Evolutionary conservation across 257 asterid genomes (phyloP), one percentile per base, ranked within the genome.

Genomic region (Solanum stenotomum): DNA sequence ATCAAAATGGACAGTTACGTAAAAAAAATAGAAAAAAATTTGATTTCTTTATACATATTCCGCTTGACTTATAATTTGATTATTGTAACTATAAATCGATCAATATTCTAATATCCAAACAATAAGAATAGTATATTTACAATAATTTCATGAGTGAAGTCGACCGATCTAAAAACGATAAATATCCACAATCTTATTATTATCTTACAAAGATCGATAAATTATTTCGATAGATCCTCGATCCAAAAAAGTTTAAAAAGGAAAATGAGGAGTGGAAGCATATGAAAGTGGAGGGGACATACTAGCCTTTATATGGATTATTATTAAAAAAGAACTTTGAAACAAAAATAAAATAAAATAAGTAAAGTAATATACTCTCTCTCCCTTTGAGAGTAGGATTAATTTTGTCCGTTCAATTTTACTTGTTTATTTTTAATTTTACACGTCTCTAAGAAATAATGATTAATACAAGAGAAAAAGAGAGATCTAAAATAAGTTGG

Each of bases 141-240:
- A 6, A 56, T 56, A 56, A 56, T 56, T 8, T 20, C n/a, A 56
- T 56, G 18, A 56, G 4, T 49, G 4, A 20, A 56, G 10, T 56
- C n/a, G 1, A 56, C 0, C 4, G 1, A 56, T 56, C 11, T 18
- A 56, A 56, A 56, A 56, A 56, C 1, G 0, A 18, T 56, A 56
- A 56, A 56, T 56, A 56, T 56, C 3, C 11, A 56, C 4, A 56
- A 7, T 18, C 0, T 56, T 18, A 6, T 8, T 56, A 18, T 52
- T 18, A 52, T 18, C 10, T 52, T 52, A 52, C 0, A 0, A 56
- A 18, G 4, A 6, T 18, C 0, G 0, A 20, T 20, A 56, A 63
- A 63, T 10, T 63, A 63, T 63, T 65, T 65, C 0, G 18, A 65
- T 25, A 25, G 3, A 65, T n/a, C 2, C 33, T n/a, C 8, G 1